phyloP scores from a whole-genome alignment of 2,329 filamentous ascomycete genomes.

The Colletotrichum endophyticum region DNA sequence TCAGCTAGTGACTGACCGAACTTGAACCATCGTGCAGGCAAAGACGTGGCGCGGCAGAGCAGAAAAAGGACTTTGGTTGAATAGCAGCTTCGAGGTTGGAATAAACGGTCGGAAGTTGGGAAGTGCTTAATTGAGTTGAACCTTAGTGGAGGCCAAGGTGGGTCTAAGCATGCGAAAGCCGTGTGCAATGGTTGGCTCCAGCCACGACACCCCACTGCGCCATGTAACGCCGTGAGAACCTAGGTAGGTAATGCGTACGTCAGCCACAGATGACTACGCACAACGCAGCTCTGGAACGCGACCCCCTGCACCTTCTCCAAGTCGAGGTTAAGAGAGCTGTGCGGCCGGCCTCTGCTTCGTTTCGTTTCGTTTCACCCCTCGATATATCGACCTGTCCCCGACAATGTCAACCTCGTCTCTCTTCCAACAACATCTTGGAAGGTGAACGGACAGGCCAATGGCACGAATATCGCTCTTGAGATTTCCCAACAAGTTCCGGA shows the following conservation, averaged over 20 bases:
- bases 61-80: not conserved
- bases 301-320: constrained; percentile 1
- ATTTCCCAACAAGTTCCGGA: constrained; percentile 60
- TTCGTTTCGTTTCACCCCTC: constrained; percentile 8
- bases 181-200: not conserved
- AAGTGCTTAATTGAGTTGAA: not conserved
- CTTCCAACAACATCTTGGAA: not conserved
- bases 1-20: too few relatives aligned
- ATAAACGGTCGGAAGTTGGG: not conserved
- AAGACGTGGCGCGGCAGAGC: not conserved
- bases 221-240: not conserved
- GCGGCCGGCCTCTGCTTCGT: not conserved
- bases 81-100: not conserved
- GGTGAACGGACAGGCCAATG: constrained; percentile 16
- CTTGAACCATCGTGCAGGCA: not conserved
- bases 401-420: not conserved
- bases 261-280: not conserved
- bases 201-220: not conserved
- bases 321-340: not conserved
- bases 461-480: constrained; percentile 52
- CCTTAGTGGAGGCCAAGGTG: not conserved
- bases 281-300: not conserved
- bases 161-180: not conserved
- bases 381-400: not conserved
- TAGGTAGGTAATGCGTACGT: not conserved